phyloP scores from a whole-genome alignment of 306 rosid species.

The Albizia julibrissin region DNA sequence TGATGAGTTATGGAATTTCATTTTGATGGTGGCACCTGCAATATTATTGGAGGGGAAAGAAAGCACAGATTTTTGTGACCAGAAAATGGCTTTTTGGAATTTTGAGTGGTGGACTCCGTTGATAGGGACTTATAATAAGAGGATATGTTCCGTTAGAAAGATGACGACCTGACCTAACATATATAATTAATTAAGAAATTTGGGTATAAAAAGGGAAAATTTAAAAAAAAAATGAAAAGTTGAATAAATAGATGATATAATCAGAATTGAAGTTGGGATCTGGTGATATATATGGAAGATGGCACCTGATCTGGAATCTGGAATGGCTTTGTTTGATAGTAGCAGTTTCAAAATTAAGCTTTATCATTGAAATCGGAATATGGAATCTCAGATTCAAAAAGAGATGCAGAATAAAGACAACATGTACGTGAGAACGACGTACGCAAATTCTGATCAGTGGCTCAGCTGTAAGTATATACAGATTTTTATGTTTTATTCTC shows the following conservation, averaged over 20 bases:
- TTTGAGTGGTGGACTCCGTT: conserved; percentile 29
- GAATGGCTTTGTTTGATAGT: not conserved
- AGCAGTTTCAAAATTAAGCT: conserved; percentile 4
- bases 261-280: not conserved
- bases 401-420: not conserved
- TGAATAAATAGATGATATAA: not conserved
- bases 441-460: not conserved
- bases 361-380: not conserved
- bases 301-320: conserved; percentile 26
- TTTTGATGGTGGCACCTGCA: not conserved
- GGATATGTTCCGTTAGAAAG: not conserved
- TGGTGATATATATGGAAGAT: not conserved
- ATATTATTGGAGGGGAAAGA: too few species aligned
- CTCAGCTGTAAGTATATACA: not conserved
- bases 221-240: not conserved
- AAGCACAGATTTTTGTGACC: conserved; percentile 1
- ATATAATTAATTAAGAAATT: not conserved
- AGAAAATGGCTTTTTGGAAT: not conserved
- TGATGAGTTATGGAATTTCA: not conserved
- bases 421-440: not conserved
- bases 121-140: conserved; percentile 13
- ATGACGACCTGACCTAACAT: conserved; percentile 1
- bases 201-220: not conserved
- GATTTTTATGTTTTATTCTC: not conserved
- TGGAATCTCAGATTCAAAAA: conserved; percentile 10